Evolutionary conservation across 495 filamentous ascomycete species (phyloP).

Genomic region (Neurospora sp.): DNA sequence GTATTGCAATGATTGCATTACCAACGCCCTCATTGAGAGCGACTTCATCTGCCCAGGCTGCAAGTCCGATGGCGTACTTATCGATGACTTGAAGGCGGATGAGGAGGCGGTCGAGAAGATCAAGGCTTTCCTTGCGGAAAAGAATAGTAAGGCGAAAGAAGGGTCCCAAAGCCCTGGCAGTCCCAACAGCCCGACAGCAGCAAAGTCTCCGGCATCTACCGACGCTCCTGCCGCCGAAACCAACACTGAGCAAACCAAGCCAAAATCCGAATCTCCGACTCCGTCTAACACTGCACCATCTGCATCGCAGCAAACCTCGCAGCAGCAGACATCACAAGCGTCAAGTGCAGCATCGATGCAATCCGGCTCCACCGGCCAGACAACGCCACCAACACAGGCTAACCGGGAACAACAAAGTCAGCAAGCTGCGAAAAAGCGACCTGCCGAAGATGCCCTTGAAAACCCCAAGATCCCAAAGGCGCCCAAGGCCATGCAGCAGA

Average conservation of each 20-base stretch:
- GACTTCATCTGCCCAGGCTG: conserved; percentile 93
- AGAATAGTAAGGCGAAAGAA: conserved; percentile 46
- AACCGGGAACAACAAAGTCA: conserved; percentile 8
- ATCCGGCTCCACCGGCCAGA: neutral
- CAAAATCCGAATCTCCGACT: conserved; percentile 29
- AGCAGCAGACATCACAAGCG: neutral
- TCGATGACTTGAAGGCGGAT: conserved; percentile 82
- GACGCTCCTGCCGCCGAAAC: conserved; percentile 8
- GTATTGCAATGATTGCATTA: conserved; percentile 98
- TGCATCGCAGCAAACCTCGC: conserved; percentile 15
- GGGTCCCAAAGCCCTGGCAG: conserved; percentile 28
- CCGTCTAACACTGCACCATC: conserved; percentile 9
- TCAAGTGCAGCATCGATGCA: neutral
- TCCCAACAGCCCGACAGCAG: conserved; percentile 7
- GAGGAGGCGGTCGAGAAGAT: conserved; percentile 67
- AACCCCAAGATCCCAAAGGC: conserved; percentile 54
- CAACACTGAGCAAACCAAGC: conserved; percentile 14
- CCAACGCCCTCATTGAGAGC: conserved; percentile 91
- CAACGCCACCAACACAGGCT: conserved; percentile 2
- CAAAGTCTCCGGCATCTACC: conserved; percentile 20
- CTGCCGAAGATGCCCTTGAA: conserved; percentile 61
- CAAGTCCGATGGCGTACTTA: conserved; percentile 75
- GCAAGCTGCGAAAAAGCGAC: conserved; percentile 57
- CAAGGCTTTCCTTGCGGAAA: conserved; percentile 63
- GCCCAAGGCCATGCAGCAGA: conserved; percentile 46